Conservation (phyloP, 495 filamentous ascomycete genomes). For the Trichoderma parareesei region DNA sequence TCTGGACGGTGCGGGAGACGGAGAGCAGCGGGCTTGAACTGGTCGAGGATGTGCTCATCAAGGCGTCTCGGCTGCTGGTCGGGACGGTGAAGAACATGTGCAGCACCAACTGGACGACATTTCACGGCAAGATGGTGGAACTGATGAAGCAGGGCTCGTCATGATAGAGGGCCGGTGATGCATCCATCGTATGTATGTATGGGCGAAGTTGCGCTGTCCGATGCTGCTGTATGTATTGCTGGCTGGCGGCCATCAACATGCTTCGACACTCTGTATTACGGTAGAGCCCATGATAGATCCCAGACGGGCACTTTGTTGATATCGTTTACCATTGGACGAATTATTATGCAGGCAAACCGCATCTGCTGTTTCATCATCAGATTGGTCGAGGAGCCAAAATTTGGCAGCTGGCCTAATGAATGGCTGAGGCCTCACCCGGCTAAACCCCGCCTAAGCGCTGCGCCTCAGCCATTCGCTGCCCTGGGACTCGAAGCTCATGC, state of each 20-base stretch:
- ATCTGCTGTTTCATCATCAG: too few relatives aligned
- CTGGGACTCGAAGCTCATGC: neutral
- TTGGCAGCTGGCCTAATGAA: neutral
- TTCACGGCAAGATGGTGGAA: constrained; percentile 33
- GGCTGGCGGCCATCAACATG: too few relatives aligned
- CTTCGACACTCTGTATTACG: too few relatives aligned
- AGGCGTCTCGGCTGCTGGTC: constrained; percentile 33
- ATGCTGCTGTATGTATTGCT: too few relatives aligned
- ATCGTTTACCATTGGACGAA: too few relatives aligned
- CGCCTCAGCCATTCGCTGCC: neutral
- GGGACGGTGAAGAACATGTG: constrained; percentile 35
- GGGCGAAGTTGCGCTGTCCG: too few relatives aligned
- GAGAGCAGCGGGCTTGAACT: constrained; percentile 22
- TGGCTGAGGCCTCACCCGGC: neutral
- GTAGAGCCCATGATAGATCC: too few relatives aligned
- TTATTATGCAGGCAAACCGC: too few relatives aligned
- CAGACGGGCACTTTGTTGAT: too few relatives aligned
- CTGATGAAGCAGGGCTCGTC: constrained; percentile 22
- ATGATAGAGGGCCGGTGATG: neutral
- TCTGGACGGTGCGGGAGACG: constrained; percentile 29
- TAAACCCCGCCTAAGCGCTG: neutral
- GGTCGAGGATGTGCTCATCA: constrained; percentile 32
- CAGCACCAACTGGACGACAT: constrained; percentile 31
- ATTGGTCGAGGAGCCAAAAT: neutral
- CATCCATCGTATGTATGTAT: too few relatives aligned